Percentiles rank a stretch among this genome's conserved stretches.
These are phyloP conservation scores for Saccharum spontaneum DNA, from an alignment of 176 grass and related monocot genomes.

Conservation along the genomic window DNA sequence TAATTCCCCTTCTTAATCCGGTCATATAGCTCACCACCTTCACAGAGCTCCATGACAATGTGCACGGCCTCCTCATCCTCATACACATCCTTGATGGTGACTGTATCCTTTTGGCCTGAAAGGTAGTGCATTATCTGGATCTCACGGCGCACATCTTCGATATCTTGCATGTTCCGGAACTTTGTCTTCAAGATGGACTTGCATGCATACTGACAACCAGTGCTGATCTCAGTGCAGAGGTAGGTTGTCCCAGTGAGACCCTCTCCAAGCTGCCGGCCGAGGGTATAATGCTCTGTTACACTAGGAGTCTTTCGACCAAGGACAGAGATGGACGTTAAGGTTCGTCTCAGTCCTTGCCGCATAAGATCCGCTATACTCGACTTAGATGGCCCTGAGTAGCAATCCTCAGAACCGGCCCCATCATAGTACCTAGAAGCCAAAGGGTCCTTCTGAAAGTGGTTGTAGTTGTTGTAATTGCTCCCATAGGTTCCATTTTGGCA, in stretches of 20 bases:
- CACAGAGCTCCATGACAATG: constrained; percentile 84
- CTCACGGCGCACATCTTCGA: constrained; percentile 80
- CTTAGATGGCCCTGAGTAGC: constrained; percentile 12
- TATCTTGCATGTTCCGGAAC: constrained; percentile 43
- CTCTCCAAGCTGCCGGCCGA: constrained; percentile 61
- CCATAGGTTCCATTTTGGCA: constrained; percentile 39
- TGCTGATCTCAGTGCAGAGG: constrained; percentile 68
- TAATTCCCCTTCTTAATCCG: constrained; percentile 49
- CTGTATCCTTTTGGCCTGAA: constrained; percentile 64
- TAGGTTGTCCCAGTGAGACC: constrained; percentile 65
- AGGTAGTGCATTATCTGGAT: constrained; percentile 83
- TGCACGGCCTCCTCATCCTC: constrained; percentile 63
- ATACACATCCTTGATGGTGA: constrained; percentile 68
- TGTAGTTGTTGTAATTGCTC: constrained; percentile 20
- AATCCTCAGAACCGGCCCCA: constrained; percentile 1
- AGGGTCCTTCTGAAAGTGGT: constrained; percentile 5
- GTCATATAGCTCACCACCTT: constrained; percentile 68
- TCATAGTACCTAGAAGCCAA: constrained; percentile 7
- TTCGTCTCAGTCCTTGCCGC: constrained; percentile 26
- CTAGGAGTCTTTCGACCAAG: constrained; percentile 54
- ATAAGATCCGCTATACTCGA: constrained; percentile 6
- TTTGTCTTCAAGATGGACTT: constrained; percentile 62
- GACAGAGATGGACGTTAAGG: constrained; percentile 35
- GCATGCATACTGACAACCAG: constrained; percentile 61
- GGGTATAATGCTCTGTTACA: constrained; percentile 52